Evolutionary conservation across 371 early-diverging fungal genomes (phyloP).

Genomic region (Zychaea mexicana): DNA sequence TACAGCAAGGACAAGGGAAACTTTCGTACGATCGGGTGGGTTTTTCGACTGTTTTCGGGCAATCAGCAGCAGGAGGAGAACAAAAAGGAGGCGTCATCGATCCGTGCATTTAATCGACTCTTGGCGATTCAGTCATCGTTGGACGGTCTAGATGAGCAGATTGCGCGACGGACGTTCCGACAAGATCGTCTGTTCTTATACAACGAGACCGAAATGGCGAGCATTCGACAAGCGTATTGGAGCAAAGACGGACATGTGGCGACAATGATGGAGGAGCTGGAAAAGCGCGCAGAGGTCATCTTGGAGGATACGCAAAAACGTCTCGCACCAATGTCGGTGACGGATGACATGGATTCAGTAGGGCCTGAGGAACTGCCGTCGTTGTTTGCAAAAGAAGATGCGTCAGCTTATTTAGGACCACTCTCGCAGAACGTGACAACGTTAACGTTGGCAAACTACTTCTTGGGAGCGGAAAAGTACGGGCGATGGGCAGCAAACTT

Average conservation of each 20-base stretch:
- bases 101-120: slow-evolving; percentile 68
- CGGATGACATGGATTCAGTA: neutral
- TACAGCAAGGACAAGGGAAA: slow-evolving; percentile 59
- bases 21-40: slow-evolving; percentile 71
- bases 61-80: slow-evolving; percentile 68
- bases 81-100: slow-evolving; percentile 63
- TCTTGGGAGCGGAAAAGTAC: slow-evolving; percentile 58
- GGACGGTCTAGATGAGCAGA: slow-evolving; percentile 66
- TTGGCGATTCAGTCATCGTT: slow-evolving; percentile 67
- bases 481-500: slow-evolving; percentile 65
- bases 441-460: slow-evolving; percentile 62
- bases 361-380: neutral
- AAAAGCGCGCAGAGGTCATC: slow-evolving; percentile 44
- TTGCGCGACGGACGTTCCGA: slow-evolving; percentile 59
- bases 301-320: slow-evolving; percentile 28
- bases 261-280: slow-evolving; percentile 41
- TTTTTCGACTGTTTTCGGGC: slow-evolving; percentile 68
- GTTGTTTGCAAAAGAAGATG: slow-evolving; percentile 5
- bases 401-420: slow-evolving; percentile 26
- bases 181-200: slow-evolving; percentile 60
- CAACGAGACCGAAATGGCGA: slow-evolving; percentile 54
- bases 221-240: slow-evolving; percentile 62
- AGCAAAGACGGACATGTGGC: slow-evolving; percentile 47
- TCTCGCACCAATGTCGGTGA: slow-evolving; percentile 20
- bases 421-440: slow-evolving; percentile 64